phyloP scores from a whole-genome alignment of 257 asterid genomes.

The Haberlea rhodopensis region DNA sequence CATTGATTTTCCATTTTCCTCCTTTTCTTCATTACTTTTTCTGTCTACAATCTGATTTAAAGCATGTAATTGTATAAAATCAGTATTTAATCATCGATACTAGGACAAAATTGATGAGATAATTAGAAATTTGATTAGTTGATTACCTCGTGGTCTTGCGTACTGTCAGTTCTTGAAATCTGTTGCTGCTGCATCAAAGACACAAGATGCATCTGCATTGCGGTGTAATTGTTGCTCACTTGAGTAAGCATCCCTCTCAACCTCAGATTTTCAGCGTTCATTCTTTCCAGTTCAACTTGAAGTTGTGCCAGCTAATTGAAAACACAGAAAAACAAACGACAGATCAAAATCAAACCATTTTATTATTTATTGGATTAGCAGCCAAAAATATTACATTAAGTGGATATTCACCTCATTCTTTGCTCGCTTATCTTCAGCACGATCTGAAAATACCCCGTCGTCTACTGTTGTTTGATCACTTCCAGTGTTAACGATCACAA shows the following conservation, averaged over 20 bases:
- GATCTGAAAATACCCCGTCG: constrained; percentile 51
- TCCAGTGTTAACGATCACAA: constrained; percentile 67
- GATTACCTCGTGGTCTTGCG: constrained; percentile 37
- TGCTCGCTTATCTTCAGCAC: constrained; percentile 46
- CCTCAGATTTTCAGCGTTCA: constrained; percentile 70
- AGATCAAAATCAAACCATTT: constrained; percentile 2
- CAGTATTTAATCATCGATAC: not conserved
- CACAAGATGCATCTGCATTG: constrained; percentile 60
- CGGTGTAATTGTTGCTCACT: constrained; percentile 53
- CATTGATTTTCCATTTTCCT: constrained; percentile 24
- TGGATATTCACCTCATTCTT: constrained; percentile 52
- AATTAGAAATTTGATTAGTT: not conserved
- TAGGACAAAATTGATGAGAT: not conserved
- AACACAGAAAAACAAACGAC: not conserved
- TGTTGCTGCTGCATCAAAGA: constrained; percentile 45
- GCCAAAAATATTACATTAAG: not conserved
- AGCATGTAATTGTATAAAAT: not conserved
- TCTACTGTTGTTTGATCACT: constrained; percentile 86
- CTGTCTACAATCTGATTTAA: constrained; percentile 29
- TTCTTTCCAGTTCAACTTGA: constrained; percentile 55
- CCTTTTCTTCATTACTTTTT: constrained; percentile 32
- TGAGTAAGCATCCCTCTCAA: constrained; percentile 72
- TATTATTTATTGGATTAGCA: not conserved
- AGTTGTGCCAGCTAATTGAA: constrained; percentile 48
- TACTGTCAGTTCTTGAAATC: constrained; percentile 24